A percentile compares a stretch with the other conserved stretches of the same genome.
These are phyloP conservation scores for Pulveroboletus sp. DNA, from an alignment of 768 basidiomycete genomes.

Conservation along the genomic window DNA sequence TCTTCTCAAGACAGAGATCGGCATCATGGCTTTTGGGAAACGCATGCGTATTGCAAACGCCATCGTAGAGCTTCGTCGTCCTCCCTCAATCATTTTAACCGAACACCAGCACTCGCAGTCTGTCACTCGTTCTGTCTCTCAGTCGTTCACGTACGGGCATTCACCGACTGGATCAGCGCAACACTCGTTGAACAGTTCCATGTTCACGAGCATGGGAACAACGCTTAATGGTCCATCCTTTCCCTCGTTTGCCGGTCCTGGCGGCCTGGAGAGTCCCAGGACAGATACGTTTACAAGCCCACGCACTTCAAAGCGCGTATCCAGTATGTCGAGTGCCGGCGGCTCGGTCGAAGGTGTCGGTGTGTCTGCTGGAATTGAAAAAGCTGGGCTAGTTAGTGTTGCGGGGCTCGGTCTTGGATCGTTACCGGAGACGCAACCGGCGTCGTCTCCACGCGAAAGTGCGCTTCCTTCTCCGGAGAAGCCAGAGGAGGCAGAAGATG, in stretches of 20 bases:
- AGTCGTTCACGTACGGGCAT: conserved; percentile 30
- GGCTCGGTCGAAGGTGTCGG: conserved; percentile 17
- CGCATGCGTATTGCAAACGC: conserved; percentile 90
- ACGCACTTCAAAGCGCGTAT: conserved; percentile 21
- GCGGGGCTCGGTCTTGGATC: conserved; percentile 26
- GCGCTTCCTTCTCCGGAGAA: conserved; percentile 39
- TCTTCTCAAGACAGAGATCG: conserved; percentile 89
- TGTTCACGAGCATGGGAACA: conserved; percentile 30
- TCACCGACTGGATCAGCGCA: conserved; percentile 38
- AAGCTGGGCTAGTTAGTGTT: conserved; percentile 14
- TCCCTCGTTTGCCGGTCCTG: conserved; percentile 17
- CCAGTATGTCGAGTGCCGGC: conserved; percentile 25
- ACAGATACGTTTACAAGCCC: conserved; percentile 16
- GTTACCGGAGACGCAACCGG: conserved; percentile 45
- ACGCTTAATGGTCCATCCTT: conserved; percentile 19
- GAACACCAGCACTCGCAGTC: conserved; percentile 38
- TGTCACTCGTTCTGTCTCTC: conserved; percentile 23
- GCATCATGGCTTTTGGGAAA: conserved; percentile 91
- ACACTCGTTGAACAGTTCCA: conserved; percentile 42
- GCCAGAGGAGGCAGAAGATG: conserved; percentile 32
- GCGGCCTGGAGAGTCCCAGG: conserved; percentile 33
- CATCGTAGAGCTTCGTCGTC: conserved; percentile 79
- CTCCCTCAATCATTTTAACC: conserved; percentile 57
- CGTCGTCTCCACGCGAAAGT: conserved; percentile 59
- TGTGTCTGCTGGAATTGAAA: conserved; percentile 19